Evolutionary conservation across 2,329 filamentous ascomycete species (phyloP).

Genomic region (Ilyonectria sp.): DNA sequence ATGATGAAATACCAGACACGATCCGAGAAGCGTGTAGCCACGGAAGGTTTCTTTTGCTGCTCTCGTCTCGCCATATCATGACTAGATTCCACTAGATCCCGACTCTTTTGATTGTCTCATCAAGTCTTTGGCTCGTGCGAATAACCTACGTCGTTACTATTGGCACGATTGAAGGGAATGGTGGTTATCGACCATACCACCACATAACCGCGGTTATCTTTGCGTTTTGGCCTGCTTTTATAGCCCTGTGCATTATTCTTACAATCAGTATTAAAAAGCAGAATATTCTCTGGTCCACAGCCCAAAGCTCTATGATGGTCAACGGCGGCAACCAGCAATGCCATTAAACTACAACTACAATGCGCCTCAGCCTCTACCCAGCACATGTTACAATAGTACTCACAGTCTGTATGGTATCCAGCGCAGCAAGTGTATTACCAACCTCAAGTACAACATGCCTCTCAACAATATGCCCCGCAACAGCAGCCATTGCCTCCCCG

Average conservation of each 20-base stretch:
- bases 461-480: not conserved
- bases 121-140: not conserved
- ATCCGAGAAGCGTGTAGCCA: not conserved
- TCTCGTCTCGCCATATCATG: not conserved
- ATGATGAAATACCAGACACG: not conserved
- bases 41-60: not conserved
- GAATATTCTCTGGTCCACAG: not conserved
- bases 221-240: not conserved
- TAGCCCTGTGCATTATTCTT: not conserved
- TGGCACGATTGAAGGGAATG: not conserved
- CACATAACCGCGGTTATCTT: not conserved
- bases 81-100: not conserved
- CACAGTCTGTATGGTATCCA: not conserved
- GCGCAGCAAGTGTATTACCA: not conserved
- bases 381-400: not conserved
- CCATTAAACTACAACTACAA: not conserved
- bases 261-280: not conserved
- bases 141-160: not conserved
- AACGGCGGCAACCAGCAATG: not conserved
- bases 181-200: not conserved
- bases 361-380: not conserved
- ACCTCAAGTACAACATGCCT: not conserved
- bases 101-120: not conserved
- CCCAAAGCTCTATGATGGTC: no score
- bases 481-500: not conserved